Percentiles rank a stretch among this genome's conserved stretches.
Conservation (phyloP, 257 asterid species). For the Solanum pennellii region DNA sequence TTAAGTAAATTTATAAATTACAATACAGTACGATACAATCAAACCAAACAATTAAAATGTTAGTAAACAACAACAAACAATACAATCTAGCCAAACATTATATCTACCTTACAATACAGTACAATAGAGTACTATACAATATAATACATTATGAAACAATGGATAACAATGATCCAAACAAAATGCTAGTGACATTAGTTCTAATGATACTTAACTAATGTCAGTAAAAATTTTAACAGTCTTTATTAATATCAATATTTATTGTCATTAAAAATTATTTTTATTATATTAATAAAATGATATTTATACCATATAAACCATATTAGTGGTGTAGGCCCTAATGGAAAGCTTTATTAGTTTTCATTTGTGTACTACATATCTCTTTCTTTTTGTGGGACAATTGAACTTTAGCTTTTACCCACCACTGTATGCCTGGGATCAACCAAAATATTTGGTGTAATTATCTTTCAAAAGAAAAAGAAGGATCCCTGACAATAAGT, state of each 20-base stretch:
- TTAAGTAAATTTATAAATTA: no score
- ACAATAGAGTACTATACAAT: no score
- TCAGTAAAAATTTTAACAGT: rapidly evolving
- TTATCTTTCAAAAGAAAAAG: background rate
- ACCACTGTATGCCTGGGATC: background rate
- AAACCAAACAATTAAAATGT: no score
- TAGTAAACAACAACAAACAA: no score
- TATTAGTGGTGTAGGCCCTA: background rate
- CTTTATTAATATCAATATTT: no score
- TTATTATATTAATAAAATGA: background rate
- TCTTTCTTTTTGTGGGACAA: background rate
- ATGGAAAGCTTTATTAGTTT: background rate
- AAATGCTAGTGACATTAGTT: no score
- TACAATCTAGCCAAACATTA: no score
- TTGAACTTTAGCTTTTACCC: background rate
- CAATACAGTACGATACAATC: no score
- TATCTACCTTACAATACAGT: no score
- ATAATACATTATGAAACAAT: no score
- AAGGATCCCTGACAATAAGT: background rate
- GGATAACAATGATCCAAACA: no score
- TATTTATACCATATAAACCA: background rate
- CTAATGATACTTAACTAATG: no score
- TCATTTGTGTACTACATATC: background rate
- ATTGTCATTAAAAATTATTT: rapidly evolving
- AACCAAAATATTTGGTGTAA: background rate